Base-by-base conservation (phyloP, 371 early-diverging fungal genomes). In the Capillidium rhysosporum region DNA sequence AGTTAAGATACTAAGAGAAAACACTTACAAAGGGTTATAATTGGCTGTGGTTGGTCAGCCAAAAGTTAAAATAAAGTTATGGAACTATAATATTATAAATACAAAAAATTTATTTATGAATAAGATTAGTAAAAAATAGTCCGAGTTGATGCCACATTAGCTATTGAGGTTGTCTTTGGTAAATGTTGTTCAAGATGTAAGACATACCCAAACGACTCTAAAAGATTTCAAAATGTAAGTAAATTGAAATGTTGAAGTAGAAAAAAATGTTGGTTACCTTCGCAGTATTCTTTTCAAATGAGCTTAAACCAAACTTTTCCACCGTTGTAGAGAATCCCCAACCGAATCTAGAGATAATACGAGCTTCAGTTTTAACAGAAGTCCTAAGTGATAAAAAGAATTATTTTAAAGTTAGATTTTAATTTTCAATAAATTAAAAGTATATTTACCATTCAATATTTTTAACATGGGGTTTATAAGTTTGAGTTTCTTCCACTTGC, bases 401-500 rank as follows among this genome's bases (percentile, higher is more conserved):
- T 21, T 48, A 40, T 40, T 1, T 16, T 24, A 12, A 57, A 30
- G 5, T 10, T 21, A 38, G 58, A 16, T 23, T 23, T 18, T n/a
- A n/a, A n/a, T n/a, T n/a, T n/a, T n/a, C n/a, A n/a, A n/a, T n/a
- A n/a, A 10, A 34, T 40, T 29, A 30, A 16, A 20, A 44, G 25
- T 28, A 49, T 10, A 29, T 34, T 18, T 62, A 65, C 62, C 72
- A 72, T 46, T 71, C 71, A 25, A 64, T 47, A 56, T 82, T 71
- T 52, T 69, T 67, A 39, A 77, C 77, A 55, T 72, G 67, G 9
- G 67, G 66, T 28, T 65, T 68, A 52, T 86, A 77, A 20, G 73
- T 82, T 64, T 92, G 92, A 25, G 79, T 77, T 63, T 94, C 96
- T 60, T 89, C 91, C 23, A 96, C 78, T 56, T 86, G 76, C 83